Percentiles rank a stretch among this genome's conserved stretches.
phyloP scores from a whole-genome alignment of 495 filamentous ascomycete genomes.

The Tuber borchii region DNA sequence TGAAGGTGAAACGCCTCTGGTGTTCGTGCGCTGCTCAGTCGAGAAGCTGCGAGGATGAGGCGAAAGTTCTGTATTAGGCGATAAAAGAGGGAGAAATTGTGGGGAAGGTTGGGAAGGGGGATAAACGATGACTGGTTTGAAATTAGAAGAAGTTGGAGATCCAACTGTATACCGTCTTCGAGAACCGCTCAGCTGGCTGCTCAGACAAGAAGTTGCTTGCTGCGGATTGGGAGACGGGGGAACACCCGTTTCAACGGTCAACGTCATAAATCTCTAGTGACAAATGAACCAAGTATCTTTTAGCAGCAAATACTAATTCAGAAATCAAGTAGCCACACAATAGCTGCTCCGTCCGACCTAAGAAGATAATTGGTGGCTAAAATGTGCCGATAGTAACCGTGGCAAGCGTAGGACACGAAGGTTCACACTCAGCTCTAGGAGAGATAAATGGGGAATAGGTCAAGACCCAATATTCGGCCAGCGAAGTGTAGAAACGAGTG shows the following conservation, averaged over 20 bases:
- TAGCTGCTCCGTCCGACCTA: background rate
- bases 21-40: constrained; percentile 26
- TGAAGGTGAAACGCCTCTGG: constrained; percentile 31
- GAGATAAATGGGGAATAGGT: constrained; percentile 16
- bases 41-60: constrained; percentile 27
- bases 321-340: background rate
- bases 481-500: constrained; percentile 25
- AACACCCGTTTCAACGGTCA: constrained; percentile 40
- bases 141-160: constrained; percentile 34
- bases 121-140: constrained; percentile 26
- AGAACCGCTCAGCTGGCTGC: constrained; percentile 21
- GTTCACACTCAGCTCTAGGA: constrained; percentile 25
- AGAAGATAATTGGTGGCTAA: constrained; percentile 3
- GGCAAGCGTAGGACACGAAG: constrained; percentile 5
- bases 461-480: constrained; percentile 25
- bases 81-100: constrained; percentile 34
- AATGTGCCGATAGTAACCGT: constrained; percentile 1
- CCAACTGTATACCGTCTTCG: constrained; percentile 37
- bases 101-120: constrained; percentile 15
- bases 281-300: constrained; percentile 5
- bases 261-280: constrained; percentile 38
- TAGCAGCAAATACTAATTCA: constrained; percentile 5
- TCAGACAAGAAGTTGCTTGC: constrained; percentile 24
- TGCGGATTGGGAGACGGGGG: constrained; percentile 38
- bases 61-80: constrained; percentile 28